phyloP scores from a whole-genome alignment of 306 rosid genomes.

The Oxytropis ochrocephala region DNA sequence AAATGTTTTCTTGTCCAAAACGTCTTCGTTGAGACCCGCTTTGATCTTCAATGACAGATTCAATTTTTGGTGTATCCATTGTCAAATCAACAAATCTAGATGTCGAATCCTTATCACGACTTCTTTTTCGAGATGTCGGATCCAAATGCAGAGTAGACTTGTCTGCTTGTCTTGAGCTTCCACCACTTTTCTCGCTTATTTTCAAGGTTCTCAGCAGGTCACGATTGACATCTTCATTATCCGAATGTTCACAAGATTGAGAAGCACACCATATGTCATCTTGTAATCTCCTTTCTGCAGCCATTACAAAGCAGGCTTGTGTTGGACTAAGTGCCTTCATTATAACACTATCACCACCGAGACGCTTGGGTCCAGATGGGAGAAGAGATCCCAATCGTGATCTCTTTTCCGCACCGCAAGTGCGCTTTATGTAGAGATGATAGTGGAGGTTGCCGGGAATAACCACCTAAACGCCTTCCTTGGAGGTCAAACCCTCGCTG shows the following conservation, averaged over 20 bases:
- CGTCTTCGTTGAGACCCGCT: constrained; percentile 23
- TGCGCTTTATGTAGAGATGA: constrained; percentile 64
- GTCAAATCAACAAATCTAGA: constrained; percentile 10
- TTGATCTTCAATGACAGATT: constrained; percentile 11
- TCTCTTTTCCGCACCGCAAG: constrained; percentile 80
- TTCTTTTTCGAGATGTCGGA: too few relatives aligned
- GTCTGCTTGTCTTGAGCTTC: too few relatives aligned
- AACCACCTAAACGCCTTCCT: too few relatives aligned
- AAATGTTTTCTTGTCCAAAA: constrained; percentile 16
- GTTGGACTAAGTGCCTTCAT: constrained; percentile 76
- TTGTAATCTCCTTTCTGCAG: constrained; percentile 90
- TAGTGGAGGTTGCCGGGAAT: too few relatives aligned
- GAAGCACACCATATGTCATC: constrained; percentile 97
- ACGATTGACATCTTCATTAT: constrained; percentile 37
- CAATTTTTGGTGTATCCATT: too few relatives aligned
- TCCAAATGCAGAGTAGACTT: too few relatives aligned
- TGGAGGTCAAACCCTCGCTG: constrained; percentile 86
- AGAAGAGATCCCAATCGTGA: constrained; percentile 52
- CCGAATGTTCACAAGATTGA: constrained; percentile 42
- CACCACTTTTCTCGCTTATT: too few relatives aligned
- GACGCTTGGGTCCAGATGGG: constrained; percentile 85
- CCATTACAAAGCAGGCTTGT: constrained; percentile 99
- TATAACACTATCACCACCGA: constrained; percentile 77
- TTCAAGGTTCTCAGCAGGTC: too few relatives aligned
- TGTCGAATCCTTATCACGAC: constrained; percentile 24